phyloP scores from a whole-genome alignment of 805 yeast genomes.

The Kluyveromyces aestuarii region DNA sequence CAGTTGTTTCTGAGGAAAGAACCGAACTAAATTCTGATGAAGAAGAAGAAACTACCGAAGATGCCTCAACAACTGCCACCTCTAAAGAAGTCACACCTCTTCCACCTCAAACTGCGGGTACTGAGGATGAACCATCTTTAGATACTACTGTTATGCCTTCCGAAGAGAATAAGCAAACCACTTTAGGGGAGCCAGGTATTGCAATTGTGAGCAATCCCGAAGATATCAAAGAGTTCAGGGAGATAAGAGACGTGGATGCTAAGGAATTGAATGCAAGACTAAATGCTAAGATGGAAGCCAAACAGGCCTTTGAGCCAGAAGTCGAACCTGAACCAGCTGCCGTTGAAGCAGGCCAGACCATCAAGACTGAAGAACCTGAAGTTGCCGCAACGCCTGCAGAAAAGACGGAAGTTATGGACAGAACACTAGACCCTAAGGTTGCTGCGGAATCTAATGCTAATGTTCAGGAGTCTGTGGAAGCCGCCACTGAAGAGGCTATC shows the following conservation, averaged over 20 bases:
- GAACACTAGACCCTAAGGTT: constrained; percentile 11
- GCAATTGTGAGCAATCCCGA: constrained; percentile 42
- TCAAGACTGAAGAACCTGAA: background rate
- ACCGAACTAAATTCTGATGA: constrained; percentile 12
- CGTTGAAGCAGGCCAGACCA: constrained; percentile 4
- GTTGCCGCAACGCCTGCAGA: background rate
- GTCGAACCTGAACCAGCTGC: constrained; percentile 4
- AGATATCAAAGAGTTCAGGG: constrained; percentile 56
- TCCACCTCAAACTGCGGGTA: constrained; percentile 12
- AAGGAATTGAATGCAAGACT: constrained; percentile 45
- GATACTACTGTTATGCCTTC: constrained; percentile 36
- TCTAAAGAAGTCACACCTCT: constrained; percentile 14
- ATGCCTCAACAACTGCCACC: constrained; percentile 6
- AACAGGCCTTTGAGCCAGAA: constrained; percentile 4
- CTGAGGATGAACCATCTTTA: constrained; percentile 7
- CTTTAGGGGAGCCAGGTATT: constrained; percentile 67
- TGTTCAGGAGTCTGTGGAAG: constrained; percentile 21
- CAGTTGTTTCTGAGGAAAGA: constrained; percentile 27
- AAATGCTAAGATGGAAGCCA: constrained; percentile 9
- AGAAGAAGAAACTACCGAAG: constrained; percentile 11
- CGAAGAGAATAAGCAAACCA: constrained; percentile 30
- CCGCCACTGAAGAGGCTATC: constrained; percentile 17
- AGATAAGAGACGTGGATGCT: constrained; percentile 48
- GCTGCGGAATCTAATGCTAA: constrained; percentile 15
- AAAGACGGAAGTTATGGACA: background rate